Evolutionary conservation across 1,139 yeast genomes (phyloP).

Genomic region (Suhomyces anneliseae): DNA sequence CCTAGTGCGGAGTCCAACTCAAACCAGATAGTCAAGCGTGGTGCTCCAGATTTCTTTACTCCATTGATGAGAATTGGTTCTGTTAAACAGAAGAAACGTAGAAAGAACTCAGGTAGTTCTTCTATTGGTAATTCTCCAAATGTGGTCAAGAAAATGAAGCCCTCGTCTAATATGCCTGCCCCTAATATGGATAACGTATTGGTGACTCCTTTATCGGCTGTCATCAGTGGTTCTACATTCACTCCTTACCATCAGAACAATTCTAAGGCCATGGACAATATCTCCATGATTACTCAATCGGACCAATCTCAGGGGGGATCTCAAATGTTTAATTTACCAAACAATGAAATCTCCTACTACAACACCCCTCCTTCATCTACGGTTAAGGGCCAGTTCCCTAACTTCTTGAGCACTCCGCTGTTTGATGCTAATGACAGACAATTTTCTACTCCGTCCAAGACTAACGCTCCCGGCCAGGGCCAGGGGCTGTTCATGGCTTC

Average conservation of each 20-base stretch:
- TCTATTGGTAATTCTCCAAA: conserved; percentile 10
- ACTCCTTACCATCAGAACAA: conserved; percentile 29
- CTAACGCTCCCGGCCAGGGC: not conserved
- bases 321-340: conserved; percentile 4
- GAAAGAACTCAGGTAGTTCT: conserved; percentile 11
- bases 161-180: conserved; percentile 3
- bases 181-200: conserved; percentile 13
- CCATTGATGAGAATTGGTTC: conserved; percentile 50
- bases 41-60: conserved; percentile 48
- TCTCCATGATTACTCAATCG: conserved; percentile 28
- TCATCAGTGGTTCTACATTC: conserved; percentile 16
- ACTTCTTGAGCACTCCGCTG: conserved; percentile 15
- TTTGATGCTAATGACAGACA: conserved; percentile 6
- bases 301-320: conserved; percentile 4
- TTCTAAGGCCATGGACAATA: conserved; percentile 39
- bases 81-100: conserved; percentile 16
- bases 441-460: conserved; percentile 10
- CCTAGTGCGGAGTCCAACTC: conserved; percentile 38
- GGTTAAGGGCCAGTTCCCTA: conserved; percentile 16
- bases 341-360: conserved; percentile 10
- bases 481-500: conserved; percentile 8
- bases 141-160: conserved; percentile 4
- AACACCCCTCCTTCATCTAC: conserved; percentile 23
- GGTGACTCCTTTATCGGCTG: conserved; percentile 25
- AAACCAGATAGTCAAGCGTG: conserved; percentile 36